These are phyloP conservation scores for Marchantia paleacea DNA, from an alignment of 225 moss, liverwort and hornwort genomes.

Conservation along the genomic window DNA sequence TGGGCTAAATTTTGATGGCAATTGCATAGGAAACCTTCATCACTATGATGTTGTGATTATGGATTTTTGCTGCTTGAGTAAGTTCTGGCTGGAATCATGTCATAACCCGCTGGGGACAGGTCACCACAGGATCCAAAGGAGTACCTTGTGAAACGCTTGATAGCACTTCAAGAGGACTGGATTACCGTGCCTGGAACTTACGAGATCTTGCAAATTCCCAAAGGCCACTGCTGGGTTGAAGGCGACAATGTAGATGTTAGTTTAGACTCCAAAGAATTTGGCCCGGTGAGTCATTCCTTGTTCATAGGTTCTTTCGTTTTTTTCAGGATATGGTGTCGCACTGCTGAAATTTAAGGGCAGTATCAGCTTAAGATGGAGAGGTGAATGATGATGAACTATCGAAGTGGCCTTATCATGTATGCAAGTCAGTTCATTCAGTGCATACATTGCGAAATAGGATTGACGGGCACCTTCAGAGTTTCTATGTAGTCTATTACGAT, in stretches of 20 bases:
- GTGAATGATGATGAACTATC: background rate
- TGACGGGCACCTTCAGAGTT: background rate
- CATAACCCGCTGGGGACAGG: slow-evolving; percentile 42
- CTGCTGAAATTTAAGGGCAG: background rate
- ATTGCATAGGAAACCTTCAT: too few relatives aligned
- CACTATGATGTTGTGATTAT: too few relatives aligned
- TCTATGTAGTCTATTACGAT: background rate
- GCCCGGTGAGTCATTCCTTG: slow-evolving; percentile 61
- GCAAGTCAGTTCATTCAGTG: background rate
- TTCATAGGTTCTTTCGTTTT: too few relatives aligned
- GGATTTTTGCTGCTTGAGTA: background rate
- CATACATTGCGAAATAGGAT: background rate
- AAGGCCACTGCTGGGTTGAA: slow-evolving; percentile 99
- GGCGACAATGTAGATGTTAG: slow-evolving; percentile 90
- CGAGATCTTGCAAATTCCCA: slow-evolving; percentile 86
- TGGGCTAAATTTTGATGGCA: background rate
- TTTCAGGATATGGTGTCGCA: background rate
- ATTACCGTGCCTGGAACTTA: slow-evolving; percentile 95
- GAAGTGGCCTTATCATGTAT: background rate
- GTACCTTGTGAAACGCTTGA: slow-evolving; percentile 88
- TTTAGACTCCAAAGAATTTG: slow-evolving; percentile 94
- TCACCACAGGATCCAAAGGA: slow-evolving; percentile 90
- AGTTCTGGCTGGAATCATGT: background rate
- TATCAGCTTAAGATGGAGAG: background rate
- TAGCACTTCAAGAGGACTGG: slow-evolving; percentile 98